A percentile compares a stretch with the other conserved stretches of the same genome.
These are phyloP conservation scores for Colletotrichum caudatum DNA, from an alignment of 2,329 filamentous ascomycete genomes.

Conservation along the genomic window DNA sequence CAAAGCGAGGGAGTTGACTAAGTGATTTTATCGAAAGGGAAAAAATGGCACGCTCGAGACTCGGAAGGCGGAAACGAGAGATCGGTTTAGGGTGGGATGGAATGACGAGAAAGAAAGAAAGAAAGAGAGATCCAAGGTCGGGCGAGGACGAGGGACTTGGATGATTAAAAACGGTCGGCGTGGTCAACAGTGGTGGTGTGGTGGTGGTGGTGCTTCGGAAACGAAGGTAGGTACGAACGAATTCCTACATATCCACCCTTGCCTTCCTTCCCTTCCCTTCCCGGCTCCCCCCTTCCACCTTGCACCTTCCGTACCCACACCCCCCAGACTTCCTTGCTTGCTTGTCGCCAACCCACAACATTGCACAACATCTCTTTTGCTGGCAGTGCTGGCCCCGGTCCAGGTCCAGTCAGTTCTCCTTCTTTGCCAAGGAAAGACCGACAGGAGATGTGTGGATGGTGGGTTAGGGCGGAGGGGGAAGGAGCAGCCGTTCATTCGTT, in stretches of 20 bases:
- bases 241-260: constrained; percentile 8
- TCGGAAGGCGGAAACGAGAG: constrained; percentile 34
- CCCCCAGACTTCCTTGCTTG: constrained; percentile 12
- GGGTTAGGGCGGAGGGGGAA: constrained; percentile 2
- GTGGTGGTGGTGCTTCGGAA: constrained; percentile 28
- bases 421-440: constrained; percentile 40
- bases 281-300: neutral
- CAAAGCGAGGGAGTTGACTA: constrained; percentile 42
- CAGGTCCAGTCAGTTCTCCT: constrained; percentile 26
- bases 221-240: constrained; percentile 1
- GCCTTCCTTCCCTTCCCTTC: neutral
- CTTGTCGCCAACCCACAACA: neutral
- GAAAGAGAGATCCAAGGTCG: constrained; percentile 16
- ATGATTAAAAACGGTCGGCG: constrained; percentile 40
- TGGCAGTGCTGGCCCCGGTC: constrained; percentile 12
- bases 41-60: constrained; percentile 36
- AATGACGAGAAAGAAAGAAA: constrained; percentile 31
- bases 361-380: constrained; percentile 4
- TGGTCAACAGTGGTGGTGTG: constrained; percentile 35
- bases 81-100: constrained; percentile 23
- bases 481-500: constrained; percentile 21
- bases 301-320: constrained; percentile 1
- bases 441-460: constrained; percentile 39
- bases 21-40: constrained; percentile 26
- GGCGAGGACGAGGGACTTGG: constrained; percentile 36